phyloP scores from a whole-genome alignment of 805 yeast genomes.

The Starmerella tilneyi region DNA sequence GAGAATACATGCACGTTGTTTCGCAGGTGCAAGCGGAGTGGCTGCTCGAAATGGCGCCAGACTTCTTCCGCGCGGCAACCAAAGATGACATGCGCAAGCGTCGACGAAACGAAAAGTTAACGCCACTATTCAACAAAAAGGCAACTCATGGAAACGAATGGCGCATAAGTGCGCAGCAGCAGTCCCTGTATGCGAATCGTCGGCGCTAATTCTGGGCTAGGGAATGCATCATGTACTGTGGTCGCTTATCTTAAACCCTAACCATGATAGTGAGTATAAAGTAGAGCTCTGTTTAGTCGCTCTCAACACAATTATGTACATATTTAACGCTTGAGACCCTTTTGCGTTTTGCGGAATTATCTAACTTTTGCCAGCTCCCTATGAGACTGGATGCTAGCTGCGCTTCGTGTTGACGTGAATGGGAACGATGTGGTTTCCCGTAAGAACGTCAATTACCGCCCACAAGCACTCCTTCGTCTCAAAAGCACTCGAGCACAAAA shows the following conservation, averaged over 20 bases:
- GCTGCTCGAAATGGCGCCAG: constrained; percentile 66
- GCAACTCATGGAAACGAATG: constrained; percentile 58
- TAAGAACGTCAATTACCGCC: constrained; percentile 3
- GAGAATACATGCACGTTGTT: constrained; percentile 77
- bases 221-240: not conserved
- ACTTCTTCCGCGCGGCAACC: constrained; percentile 39
- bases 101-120: constrained; percentile 54
- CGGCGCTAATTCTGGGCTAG: not conserved
- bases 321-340: no score
- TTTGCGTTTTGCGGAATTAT: no score
- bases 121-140: constrained; percentile 57
- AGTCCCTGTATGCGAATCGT: not conserved
- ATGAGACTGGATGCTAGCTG: not conserved
- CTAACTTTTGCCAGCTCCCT: not conserved
- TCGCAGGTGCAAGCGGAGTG: constrained; percentile 59
- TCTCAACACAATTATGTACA: no score
- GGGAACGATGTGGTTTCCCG: not conserved
- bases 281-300: no score
- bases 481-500: no score
- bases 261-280: no score
- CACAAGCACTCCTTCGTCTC: no score
- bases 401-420: not conserved
- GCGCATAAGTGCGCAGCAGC: constrained; percentile 49
- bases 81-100: constrained; percentile 28
- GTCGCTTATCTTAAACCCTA: constrained; percentile 4